Percentiles rank a stretch among this genome's conserved stretches.
Evolutionary conservation across 345 rosid genomes (phyloP).

Genomic region (Murraya paniculata): DNA sequence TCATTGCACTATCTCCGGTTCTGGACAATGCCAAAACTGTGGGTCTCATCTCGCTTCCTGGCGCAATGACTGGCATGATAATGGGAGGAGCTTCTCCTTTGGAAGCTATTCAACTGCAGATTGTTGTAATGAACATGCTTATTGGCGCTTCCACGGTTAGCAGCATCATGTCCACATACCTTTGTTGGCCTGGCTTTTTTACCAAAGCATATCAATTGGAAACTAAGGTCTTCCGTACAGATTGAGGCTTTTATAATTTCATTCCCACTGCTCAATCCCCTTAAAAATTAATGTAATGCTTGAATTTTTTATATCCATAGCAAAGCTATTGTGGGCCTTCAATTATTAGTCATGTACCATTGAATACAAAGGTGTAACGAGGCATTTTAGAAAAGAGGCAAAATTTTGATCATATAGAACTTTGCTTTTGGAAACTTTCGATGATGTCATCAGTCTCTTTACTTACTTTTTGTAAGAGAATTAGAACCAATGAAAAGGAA

Average conservation of each 20-base stretch:
- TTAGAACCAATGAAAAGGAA: neutral
- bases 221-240: slow-evolving; percentile 49
- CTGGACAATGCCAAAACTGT: slow-evolving; percentile 91
- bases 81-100: slow-evolving; percentile 96
- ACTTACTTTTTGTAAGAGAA: neutral
- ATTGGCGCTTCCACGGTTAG: slow-evolving; percentile 76
- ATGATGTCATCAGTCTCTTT: too few relatives aligned
- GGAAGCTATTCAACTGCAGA: slow-evolving; percentile 90
- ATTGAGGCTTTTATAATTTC: slow-evolving; percentile 19
- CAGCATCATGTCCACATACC: slow-evolving; percentile 78
- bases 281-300: neutral
- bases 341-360: neutral
- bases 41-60: slow-evolving; percentile 83
- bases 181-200: slow-evolving; percentile 92
- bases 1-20: slow-evolving; percentile 81
- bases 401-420: neutral
- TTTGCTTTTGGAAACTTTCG: neutral
- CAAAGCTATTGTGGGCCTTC: neutral
- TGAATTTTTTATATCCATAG: neutral
- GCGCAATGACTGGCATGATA: slow-evolving; percentile 92
- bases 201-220: slow-evolving; percentile 76
- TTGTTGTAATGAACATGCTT: slow-evolving; percentile 95
- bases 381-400: neutral
- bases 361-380: neutral
- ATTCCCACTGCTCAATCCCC: neutral